Conservation (phyloP, 2,329 filamentous ascomycete species). For the Fonsecaea pugnacius region DNA sequence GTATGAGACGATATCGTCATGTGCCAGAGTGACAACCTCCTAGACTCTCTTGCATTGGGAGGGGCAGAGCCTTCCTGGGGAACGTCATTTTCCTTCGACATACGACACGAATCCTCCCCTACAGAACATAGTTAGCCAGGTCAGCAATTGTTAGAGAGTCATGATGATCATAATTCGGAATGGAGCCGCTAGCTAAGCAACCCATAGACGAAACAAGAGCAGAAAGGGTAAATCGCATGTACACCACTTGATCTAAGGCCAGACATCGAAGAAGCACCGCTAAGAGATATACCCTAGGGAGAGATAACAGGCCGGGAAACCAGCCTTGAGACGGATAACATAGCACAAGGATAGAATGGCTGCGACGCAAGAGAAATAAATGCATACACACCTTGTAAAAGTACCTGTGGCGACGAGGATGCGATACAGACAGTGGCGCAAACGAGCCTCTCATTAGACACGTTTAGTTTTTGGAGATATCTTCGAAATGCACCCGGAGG, state of each 20-base stretch:
- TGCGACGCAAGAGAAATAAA: neutral
- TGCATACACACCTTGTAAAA: neutral
- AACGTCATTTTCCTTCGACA: constrained; percentile 33
- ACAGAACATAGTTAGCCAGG: constrained; percentile 17
- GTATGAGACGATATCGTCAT: constrained; percentile 19
- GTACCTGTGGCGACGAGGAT: neutral
- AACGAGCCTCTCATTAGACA: neutral
- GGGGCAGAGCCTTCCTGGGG: constrained; percentile 26
- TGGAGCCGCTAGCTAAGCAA: neutral
- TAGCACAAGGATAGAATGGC: neutral
- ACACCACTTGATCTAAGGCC: neutral
- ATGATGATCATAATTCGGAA: neutral
- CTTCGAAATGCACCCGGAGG: neutral
- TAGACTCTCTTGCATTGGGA: constrained; percentile 20
- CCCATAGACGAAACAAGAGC: neutral
- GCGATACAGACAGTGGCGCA: neutral
- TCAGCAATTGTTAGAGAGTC: neutral
- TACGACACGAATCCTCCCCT: constrained; percentile 29
- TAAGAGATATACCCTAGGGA: neutral
- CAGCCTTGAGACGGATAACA: neutral
- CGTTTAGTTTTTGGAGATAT: neutral
- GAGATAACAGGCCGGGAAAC: neutral
- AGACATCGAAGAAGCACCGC: neutral
- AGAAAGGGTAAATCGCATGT: neutral
- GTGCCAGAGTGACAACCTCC: constrained; percentile 26